Base-by-base conservation (phyloP, 371 early-diverging fungal genomes). In the Mycotypha africana region DNA sequence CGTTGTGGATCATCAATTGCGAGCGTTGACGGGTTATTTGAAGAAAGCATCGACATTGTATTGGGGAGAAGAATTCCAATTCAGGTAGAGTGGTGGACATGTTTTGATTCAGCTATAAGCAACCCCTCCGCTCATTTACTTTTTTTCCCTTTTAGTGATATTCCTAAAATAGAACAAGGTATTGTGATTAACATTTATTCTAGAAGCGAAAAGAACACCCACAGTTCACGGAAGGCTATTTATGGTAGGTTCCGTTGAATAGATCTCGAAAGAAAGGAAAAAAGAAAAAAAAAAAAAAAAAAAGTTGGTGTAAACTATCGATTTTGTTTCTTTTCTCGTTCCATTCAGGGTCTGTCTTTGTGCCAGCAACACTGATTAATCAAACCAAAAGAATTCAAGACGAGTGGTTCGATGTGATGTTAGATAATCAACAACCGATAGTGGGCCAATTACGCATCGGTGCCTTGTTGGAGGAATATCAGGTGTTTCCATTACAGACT, bases 381-480 rank as follows among this genome's bases (percentile, higher is more conserved):
- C 31, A 24, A 5, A 33, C 46, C 2, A 57, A 59, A 7, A 47
- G 55, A 2, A 34, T 56, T 9, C 40, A 51, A 26, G 78, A 75
- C 30, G 71, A 70, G 11, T 78, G 78, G 78, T 66, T 75, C 45
- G 76, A 71, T n/a, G 62, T 75, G 19, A 7, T 44, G 59, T 15
- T 49, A 70, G 14, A 64, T 68, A 0, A 58, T 60, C 2, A 45
- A 38, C 30, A 22, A 55, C 30, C 42, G 46, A 39, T 47, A 56
- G 45, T 66, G 4, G 86, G 81, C n/a, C 81, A 82, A 40, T 25
- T 84, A 5, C 57, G 78, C 12, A 52, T 85, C 4, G 71, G 77
- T 45, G 31, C 80, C 17, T 60, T 76, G 22, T 72, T 78, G 33
- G 80, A 84, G 14, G 82, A 84, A 41, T 66, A 76, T 19, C 45